These are phyloP conservation scores for Zygosaccharomyces bisporus DNA, from an alignment of 805 yeast genomes.

Conservation along the genomic window DNA sequence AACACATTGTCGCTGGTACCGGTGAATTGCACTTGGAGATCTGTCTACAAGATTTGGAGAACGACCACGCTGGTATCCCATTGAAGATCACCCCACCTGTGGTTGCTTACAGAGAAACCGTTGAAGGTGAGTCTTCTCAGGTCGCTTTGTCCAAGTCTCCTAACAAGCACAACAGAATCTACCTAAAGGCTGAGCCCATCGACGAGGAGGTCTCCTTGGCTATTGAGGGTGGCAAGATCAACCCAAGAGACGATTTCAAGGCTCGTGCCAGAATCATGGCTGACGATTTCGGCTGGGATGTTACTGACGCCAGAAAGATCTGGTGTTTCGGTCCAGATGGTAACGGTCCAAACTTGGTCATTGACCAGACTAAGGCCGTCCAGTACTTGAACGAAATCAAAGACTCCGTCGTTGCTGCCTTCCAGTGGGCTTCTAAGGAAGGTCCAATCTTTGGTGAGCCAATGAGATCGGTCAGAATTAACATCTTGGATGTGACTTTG, in stretches of 20 bases:
- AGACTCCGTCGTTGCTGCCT: slow-evolving; percentile 99
- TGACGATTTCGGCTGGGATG: slow-evolving; percentile 99
- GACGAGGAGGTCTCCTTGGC: slow-evolving; percentile 90
- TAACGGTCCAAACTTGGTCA: slow-evolving; percentile 96
- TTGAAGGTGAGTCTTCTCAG: slow-evolving; percentile 88
- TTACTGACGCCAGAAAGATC: slow-evolving; percentile 99
- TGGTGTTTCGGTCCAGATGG: slow-evolving; percentile 99
- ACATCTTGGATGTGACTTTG: slow-evolving; percentile 97
- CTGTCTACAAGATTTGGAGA: slow-evolving; percentile 91
- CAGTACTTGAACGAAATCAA: slow-evolving; percentile 98
- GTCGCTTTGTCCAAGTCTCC: slow-evolving; percentile 98
- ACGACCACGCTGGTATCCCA: slow-evolving; percentile 99
- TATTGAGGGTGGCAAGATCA: slow-evolving; percentile 87
- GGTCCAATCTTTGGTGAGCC: slow-evolving; percentile 98
- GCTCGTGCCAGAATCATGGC: slow-evolving; percentile 98
- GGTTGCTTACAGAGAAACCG: slow-evolving; percentile 98
- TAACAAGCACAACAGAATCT: slow-evolving; percentile 99
- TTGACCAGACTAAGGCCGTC: slow-evolving; percentile 99
- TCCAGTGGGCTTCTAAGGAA: slow-evolving; percentile 99
- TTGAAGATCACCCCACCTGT: slow-evolving; percentile 96
- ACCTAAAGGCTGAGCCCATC: slow-evolving; percentile 94
- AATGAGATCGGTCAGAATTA: slow-evolving; percentile 93
- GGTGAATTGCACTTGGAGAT: slow-evolving; percentile 99
- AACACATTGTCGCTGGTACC: slow-evolving; percentile 99
- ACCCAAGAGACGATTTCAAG: slow-evolving; percentile 97